Conservation (phyloP, 805 yeast species). For the Starmerella floris region DNA sequence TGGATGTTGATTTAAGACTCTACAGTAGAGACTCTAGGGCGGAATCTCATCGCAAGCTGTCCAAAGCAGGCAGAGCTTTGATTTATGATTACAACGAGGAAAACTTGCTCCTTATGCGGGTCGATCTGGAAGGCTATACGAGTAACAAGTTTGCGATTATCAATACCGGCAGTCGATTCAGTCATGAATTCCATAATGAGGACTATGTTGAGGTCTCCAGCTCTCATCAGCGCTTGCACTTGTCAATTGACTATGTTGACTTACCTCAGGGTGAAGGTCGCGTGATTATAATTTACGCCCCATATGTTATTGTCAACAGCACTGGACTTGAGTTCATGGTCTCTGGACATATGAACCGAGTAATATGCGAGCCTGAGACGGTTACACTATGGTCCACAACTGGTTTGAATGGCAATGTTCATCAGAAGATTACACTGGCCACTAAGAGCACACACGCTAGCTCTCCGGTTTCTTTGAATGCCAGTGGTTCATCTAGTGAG, state of each 20-base stretch:
- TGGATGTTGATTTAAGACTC: slow-evolving; percentile 58
- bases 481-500: slow-evolving; percentile 70
- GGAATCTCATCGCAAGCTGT: slow-evolving; percentile 52
- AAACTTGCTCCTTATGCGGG: slow-evolving; percentile 57
- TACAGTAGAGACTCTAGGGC: slow-evolving; percentile 59
- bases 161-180: slow-evolving; percentile 22
- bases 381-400: slow-evolving; percentile 85
- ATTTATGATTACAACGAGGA: slow-evolving; percentile 70
- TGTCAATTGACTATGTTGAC: slow-evolving; percentile 49
- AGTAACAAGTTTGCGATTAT: slow-evolving; percentile 66
- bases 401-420: slow-evolving; percentile 48
- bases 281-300: slow-evolving; percentile 47
- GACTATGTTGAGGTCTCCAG: slow-evolving; percentile 28
- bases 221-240: slow-evolving; percentile 54
- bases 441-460: slow-evolving; percentile 58
- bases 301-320: slow-evolving; percentile 70
- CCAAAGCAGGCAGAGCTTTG: slow-evolving; percentile 52
- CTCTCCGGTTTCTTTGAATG: slow-evolving; percentile 66
- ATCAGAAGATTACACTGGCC: slow-evolving; percentile 34
- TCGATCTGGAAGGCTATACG: slow-evolving; percentile 43
- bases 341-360: slow-evolving; percentile 40
- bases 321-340: slow-evolving; percentile 56
- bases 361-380: slow-evolving; percentile 30
- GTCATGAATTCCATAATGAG: slow-evolving; percentile 47
- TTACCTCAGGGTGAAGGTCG: slow-evolving; percentile 19